These are phyloP conservation scores for Nadsonia fulvescens DNA, from an alignment of 805 yeast species.

Conservation along the genomic window DNA sequence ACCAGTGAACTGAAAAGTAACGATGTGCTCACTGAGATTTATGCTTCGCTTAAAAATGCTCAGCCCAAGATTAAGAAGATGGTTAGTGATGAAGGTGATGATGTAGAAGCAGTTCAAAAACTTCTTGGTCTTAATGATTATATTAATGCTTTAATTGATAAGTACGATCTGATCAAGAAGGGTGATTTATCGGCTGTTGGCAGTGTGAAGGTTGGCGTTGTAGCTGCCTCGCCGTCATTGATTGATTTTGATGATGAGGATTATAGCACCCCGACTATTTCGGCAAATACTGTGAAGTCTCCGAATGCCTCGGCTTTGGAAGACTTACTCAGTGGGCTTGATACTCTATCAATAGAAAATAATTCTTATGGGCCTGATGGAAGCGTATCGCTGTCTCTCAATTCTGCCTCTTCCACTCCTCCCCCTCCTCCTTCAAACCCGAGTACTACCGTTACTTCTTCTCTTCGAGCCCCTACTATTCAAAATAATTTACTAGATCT, in stretches of 20 bases:
- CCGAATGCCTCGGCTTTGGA: slow-evolving; percentile 28
- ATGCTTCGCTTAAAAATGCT: slow-evolving; percentile 59
- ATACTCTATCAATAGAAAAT: slow-evolving; percentile 41
- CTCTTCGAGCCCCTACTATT: slow-evolving; percentile 9
- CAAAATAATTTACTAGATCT: slow-evolving; percentile 13
- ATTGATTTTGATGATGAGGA: slow-evolving; percentile 59
- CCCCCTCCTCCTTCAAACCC: slow-evolving; percentile 8
- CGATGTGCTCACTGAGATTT: slow-evolving; percentile 69
- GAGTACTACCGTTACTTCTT: slow-evolving; percentile 7
- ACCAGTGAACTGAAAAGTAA: slow-evolving; percentile 14
- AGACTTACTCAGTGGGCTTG: slow-evolving; percentile 61
- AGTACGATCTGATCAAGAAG: slow-evolving; percentile 43
- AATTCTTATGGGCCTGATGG: slow-evolving; percentile 36
- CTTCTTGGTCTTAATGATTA: slow-evolving; percentile 57
- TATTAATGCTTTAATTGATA: slow-evolving; percentile 48
- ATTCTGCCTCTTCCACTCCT: slow-evolving; percentile 16
- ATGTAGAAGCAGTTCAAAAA: slow-evolving; percentile 42
- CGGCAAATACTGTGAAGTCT: slow-evolving; percentile 8
- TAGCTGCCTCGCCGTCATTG: slow-evolving; percentile 24
- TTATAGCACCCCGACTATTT: slow-evolving; percentile 12
- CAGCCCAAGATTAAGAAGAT: slow-evolving; percentile 77
- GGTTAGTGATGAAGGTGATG: slow-evolving; percentile 47
- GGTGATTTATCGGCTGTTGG: slow-evolving; percentile 46
- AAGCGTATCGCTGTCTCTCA: slow-evolving; percentile 24
- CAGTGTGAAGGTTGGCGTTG: slow-evolving; percentile 20